Conservation (phyloP, 2,329 filamentous ascomycete genomes). For the Diaporthe citri region DNA sequence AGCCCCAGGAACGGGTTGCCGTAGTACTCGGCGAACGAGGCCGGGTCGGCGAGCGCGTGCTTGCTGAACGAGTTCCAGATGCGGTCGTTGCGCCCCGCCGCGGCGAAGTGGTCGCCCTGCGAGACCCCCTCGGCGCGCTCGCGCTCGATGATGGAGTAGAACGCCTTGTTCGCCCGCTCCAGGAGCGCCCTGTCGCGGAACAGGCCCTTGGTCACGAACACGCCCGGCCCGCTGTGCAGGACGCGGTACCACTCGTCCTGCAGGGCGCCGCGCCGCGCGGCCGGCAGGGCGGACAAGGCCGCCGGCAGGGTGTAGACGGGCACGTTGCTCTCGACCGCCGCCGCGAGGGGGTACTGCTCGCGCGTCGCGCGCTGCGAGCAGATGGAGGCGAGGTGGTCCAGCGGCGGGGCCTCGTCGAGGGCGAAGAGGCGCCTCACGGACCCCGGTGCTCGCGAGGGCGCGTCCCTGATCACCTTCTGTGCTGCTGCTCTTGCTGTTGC, state of each 20-base stretch:
- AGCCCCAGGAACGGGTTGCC: constrained; percentile 69
- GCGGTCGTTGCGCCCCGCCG: constrained; percentile 66
- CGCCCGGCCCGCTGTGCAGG: constrained; percentile 68
- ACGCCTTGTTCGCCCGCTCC: constrained; percentile 60
- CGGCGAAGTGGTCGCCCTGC: constrained; percentile 73
- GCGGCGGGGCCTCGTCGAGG: constrained; percentile 48
- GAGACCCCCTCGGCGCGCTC: constrained; percentile 52
- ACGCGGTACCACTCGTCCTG: constrained; percentile 73
- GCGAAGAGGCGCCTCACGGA: constrained; percentile 43
- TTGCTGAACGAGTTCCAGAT: constrained; percentile 78
- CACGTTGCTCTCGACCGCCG: constrained; percentile 60
- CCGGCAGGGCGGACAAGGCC: constrained; percentile 47
- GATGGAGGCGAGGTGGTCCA: constrained; percentile 58
- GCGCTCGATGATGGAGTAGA: constrained; percentile 60
- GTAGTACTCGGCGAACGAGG: constrained; percentile 69
- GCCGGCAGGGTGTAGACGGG: constrained; percentile 65
- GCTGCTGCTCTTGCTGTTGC: background rate
- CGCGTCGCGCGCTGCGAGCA: constrained; percentile 55
- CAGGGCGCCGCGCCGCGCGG: constrained; percentile 52
- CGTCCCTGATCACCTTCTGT: constrained; percentile 6
- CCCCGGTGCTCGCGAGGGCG: background rate
- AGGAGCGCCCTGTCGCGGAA: constrained; percentile 58
- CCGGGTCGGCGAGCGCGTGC: constrained; percentile 64
- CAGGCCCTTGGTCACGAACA: constrained; percentile 69
- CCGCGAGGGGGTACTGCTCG: constrained; percentile 61